Base-by-base conservation (phyloP, 2,329 filamentous ascomycete genomes). In the Septoria linicola region DNA sequence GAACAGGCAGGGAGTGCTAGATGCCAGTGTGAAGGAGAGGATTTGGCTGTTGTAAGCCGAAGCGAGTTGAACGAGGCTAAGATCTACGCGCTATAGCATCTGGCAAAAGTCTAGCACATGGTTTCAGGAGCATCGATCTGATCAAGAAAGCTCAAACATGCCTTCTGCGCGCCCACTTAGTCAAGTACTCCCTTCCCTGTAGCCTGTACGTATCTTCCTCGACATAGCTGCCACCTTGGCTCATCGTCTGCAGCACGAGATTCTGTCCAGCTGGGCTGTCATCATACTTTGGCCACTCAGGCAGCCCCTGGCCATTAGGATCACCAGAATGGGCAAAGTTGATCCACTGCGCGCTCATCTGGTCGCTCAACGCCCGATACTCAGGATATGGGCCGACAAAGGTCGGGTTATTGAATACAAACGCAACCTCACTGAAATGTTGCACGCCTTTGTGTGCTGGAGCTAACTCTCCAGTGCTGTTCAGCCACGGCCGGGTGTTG, bases 341-440 rank as follows among this genome's bases (percentile, higher is more conserved):
- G 10, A 59, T 56, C 58, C 58, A 59, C 36, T 55, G 54, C 20
- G 45, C 53, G 21, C 55, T 58, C 45, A 59, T 56, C 27, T 54
- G 49, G 25, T 56, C 44, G 14, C 55, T 52, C 16, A 59, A 17
- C 16, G 43, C 55, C 20, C 48, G 27, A 23, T 59, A 56, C 14
- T 48, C 45, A 2, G 47, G 25, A 27, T 40, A 54, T 8, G 55
- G 55, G 3, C 55, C 58, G 11, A 59, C 48, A 30, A 31, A 44
- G 1, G 27, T 37, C 2, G 56, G 56, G 35, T 59, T 54, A 23
- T 55, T 51, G 47, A 59, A 55, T 1, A 75, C 72, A 44, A 74
- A 76, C 0, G 71, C 63, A 0, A 76, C 71, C 61, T 77, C 74
- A 51, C 74, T 72, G 63, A 82, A 83, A 64, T 84, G 81, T 0